These are phyloP conservation scores for Microcyclospora pomicola DNA, from an alignment of 2,329 filamentous ascomycete species.

Conservation along the genomic window DNA sequence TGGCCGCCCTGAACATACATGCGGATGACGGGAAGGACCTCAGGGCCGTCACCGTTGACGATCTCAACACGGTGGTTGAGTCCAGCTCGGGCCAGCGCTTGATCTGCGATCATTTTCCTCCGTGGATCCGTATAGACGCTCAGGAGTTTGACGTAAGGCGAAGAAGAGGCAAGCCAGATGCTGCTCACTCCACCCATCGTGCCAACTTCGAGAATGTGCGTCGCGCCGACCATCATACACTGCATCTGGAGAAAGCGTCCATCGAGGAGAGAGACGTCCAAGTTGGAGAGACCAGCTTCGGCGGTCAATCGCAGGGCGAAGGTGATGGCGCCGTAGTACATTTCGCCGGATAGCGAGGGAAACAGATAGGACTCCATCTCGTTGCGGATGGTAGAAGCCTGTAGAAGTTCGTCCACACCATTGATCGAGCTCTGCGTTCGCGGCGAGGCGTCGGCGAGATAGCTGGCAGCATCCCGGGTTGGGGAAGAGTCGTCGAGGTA, in stretches of 20 bases:
- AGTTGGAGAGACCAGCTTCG: conserved; percentile 24
- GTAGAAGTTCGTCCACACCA: too few species aligned
- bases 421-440: too few species aligned
- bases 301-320: conserved; percentile 22
- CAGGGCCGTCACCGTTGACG: conserved; percentile 8
- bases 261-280: conserved; percentile 24
- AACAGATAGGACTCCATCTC: too few species aligned
- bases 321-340: conserved; percentile 16
- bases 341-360: too few species aligned
- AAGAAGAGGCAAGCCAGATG: conserved; percentile 9
- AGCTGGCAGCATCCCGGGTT: too few species aligned
- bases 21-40: conserved; percentile 10
- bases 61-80: conserved; percentile 10
- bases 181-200: conserved; percentile 13
- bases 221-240: conserved; percentile 13
- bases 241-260: conserved; percentile 30
- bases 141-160: conserved; percentile 7
- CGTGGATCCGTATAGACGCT: conserved; percentile 9
- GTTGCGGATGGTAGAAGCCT: too few species aligned
- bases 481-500: too few species aligned
- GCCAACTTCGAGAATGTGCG: conserved; percentile 13
- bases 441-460: too few species aligned
- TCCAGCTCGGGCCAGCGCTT: conserved; percentile 6
- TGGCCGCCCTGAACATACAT: conserved; percentile 8
- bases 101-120: conserved; percentile 6